These are phyloP conservation scores for Ciborinia camelliae DNA, from an alignment of 2,329 filamentous ascomycete genomes.

Conservation along the genomic window DNA sequence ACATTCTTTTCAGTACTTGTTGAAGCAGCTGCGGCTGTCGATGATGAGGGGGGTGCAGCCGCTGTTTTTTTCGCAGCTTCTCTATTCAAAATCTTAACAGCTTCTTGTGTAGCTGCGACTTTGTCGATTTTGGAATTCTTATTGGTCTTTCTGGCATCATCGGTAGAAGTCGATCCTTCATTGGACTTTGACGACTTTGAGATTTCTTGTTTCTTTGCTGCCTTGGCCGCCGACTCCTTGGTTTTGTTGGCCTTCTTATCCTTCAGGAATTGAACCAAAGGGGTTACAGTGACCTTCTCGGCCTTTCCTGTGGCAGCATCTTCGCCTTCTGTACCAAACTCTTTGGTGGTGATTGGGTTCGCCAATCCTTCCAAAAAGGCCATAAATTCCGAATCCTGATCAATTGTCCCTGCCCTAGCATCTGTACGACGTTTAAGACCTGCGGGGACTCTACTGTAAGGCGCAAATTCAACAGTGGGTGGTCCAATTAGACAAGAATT, in stretches of 20 bases:
- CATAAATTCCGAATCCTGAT: conserved; percentile 95
- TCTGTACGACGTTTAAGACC: conserved; percentile 69
- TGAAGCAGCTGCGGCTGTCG: neutral
- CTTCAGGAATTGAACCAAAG: conserved; percentile 82
- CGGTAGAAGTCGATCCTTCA: conserved; percentile 42
- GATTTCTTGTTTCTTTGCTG: conserved; percentile 48
- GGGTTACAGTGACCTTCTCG: conserved; percentile 74
- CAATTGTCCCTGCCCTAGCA: conserved; percentile 87
- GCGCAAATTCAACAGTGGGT: conserved; percentile 75
- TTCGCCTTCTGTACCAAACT: conserved; percentile 41
- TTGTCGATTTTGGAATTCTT: conserved; percentile 65
- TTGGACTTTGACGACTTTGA: conserved; percentile 52
- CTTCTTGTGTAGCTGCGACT: conserved; percentile 55
- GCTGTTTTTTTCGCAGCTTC: conserved; percentile 51
- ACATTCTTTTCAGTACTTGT: conserved; percentile 29
- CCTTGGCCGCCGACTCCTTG: conserved; percentile 55
- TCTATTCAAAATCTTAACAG: conserved; percentile 61
- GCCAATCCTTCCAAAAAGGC: conserved; percentile 85
- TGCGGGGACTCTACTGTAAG: conserved; percentile 78
- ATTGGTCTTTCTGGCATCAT: conserved; percentile 50
- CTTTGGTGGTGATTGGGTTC: conserved; percentile 55
- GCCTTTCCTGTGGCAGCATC: conserved; percentile 28
- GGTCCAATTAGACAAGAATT: conserved; percentile 72
- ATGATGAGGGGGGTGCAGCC: conserved; percentile 24
- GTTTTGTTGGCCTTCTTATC: conserved; percentile 82